Base-by-base conservation (phyloP, 257 asterid genomes). In the Henckelia pumila region DNA sequence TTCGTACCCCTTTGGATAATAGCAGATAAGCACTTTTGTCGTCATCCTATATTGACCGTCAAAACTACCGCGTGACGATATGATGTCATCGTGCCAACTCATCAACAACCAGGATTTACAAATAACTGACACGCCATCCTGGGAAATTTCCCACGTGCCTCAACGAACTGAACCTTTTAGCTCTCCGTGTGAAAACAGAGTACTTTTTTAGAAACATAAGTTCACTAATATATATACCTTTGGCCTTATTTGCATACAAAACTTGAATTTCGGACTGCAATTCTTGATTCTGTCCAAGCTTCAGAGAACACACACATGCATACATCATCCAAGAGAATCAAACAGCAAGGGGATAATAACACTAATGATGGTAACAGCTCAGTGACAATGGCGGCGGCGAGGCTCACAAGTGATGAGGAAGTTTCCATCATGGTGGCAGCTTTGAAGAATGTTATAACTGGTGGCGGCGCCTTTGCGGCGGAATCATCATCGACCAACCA, bases 401-500 rank as follows among this genome's bases (percentile, higher is more conserved):
- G 75, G 44, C 67, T 85, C 7, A 75, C 86, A 16, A 71, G 28
- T 1, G 93, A 91, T 14, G 83, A 88, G 9, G 96, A 88, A 67
- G 77, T 69, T n/a, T 80, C 88, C 0, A 76, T 85, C 64, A 91
- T 91, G 93, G 95, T 86, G 1, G 71, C 91, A 0, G 83, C 97
- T 4, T 52, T 91, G 44, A 72, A 75, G 72, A 80, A 86, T 53
- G 91, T 88, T 14, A 83, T 91, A 3, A 56, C 82, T 0, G 92
- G 89, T 4, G 64, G 49, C 7, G 17, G 78, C 3, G 35, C 73
- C 1, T 0, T 65, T 3, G 17, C 0, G 20, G 5, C 53, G 0
- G 53, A 44, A 14, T 44, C 20, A 14, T 44, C 20, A 9, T 44
- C 53, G 1, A 14, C 20, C 53, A 14, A 20, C 2, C 19, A 4